Evolutionary conservation across 805 yeast genomes (phyloP), one percentile per base, ranked within the genome.

Genomic region (Candida boidinii): DNA sequence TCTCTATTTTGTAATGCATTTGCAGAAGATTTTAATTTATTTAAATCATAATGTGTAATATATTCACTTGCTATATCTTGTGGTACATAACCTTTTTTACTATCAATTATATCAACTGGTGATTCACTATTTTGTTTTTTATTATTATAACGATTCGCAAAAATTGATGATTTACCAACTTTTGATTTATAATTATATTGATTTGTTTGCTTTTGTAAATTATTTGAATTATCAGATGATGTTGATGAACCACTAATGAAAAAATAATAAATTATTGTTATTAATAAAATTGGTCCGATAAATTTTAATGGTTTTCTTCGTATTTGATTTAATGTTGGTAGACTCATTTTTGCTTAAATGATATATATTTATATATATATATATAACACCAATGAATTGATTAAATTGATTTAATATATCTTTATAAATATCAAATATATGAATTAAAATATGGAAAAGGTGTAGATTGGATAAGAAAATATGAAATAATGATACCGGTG

Each of bases 11-110:
- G 69, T 31, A 76, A 75, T 15, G 95, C 82, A 56, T 74, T 69
- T 19, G 82, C 67, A 3, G 88, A 73, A 4, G 90, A 70, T 17
- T 76, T 76, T 43, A 90, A 62, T 43, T 70, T 70, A 62, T 92
- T 90, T 64, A 92, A 68, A 57, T 90, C 86, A 51, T 81, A 85
- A 50, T 83, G 94, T 24, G 82, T 70, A 40, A 83, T 80, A 51
- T 82, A 92, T 47, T 81, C 80, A 31, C 72, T 71, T 17, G 84
- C 83, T 33, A 74, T 52, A 49, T 73, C 73, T 45, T 74, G 68
- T 40, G 84, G 76, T 36, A 76, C 67, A 29, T 72, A 63, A 50
- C 76, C 78, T 29, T 64, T 66, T 37, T 70, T 69, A 42, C 62
- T 63, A 21, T 64, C 63, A 44, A 71, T 67, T 60, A 73, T n/a